Percentiles rank a stretch among this genome's conserved stretches.
Conservation (phyloP, 805 yeast genomes). For the Groenewaldozyma salmanticensis region DNA sequence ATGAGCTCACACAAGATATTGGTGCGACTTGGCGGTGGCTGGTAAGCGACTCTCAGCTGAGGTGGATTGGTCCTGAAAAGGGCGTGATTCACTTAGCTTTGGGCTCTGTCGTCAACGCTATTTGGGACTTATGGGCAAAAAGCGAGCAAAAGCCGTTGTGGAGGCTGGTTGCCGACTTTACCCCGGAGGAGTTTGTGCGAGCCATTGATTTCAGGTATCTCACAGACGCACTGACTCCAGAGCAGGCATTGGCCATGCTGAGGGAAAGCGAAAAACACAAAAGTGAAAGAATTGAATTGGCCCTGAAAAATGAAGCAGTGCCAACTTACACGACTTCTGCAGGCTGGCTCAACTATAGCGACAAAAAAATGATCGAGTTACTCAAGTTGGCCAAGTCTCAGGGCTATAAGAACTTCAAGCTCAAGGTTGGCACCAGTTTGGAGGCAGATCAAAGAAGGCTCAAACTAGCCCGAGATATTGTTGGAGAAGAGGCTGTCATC, state of each 20-base stretch:
- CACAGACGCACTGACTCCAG: constrained; percentile 36
- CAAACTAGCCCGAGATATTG: constrained; percentile 30
- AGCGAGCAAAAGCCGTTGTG: constrained; percentile 31
- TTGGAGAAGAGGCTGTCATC: constrained; percentile 29
- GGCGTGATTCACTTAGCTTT: constrained; percentile 35
- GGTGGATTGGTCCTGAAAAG: constrained; percentile 40
- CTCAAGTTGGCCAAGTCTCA: constrained; percentile 27
- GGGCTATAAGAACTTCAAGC: constrained; percentile 34
- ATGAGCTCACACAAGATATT: constrained; percentile 28
- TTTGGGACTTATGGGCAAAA: constrained; percentile 38
- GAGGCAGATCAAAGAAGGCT: constrained; percentile 31
- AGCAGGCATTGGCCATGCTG: constrained; percentile 31
- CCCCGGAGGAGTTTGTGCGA: constrained; percentile 33
- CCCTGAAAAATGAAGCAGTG: constrained; percentile 28
- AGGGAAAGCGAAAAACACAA: constrained; percentile 26
- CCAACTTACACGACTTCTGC: constrained; percentile 39
- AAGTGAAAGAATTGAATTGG: constrained; percentile 27
- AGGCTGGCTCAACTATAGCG: constrained; percentile 36
- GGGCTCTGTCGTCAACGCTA: constrained; percentile 33
- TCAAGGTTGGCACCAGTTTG: constrained; percentile 34
- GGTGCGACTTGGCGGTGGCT: constrained; percentile 34
- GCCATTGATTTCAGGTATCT: constrained; percentile 36
- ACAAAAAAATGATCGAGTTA: constrained; percentile 31
- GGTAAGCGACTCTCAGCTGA: constrained; percentile 32
- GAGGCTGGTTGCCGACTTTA: constrained; percentile 34